Base-by-base conservation (phyloP, 345 rosid species). In the Dipteronia sinensis region DNA sequence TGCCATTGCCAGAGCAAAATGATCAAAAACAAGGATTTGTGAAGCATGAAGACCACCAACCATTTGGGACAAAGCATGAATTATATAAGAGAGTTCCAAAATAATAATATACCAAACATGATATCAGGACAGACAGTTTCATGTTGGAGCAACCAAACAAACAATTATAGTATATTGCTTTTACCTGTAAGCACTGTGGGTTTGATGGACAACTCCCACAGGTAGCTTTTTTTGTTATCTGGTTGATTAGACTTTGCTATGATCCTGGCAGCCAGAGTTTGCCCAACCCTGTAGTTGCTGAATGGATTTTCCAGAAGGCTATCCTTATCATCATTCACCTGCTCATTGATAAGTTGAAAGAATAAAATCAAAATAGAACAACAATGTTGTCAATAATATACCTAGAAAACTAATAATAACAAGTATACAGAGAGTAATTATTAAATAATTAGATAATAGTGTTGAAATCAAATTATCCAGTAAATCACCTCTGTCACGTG, bases 201-300 rank as follows among this genome's bases (percentile, higher is more conserved):
- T 88, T 91, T 96, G 77, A 88, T 77, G 74, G 98, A 91, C 66
- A 96, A 87, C 87, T 96, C 98, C 98, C 99, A 94, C 20, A 79
- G 88, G 75, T 78, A 71, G 79, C 83, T 84, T 81, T 82, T 89
- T 82, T 86, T 85, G 55, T 53, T 84, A 78, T 84, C 87, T 66
- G 88, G 79, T 82, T 80, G 87, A 63, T 78, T 63, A 62, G 90
- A 78, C 87, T 88, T 89, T 40, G 87, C 91, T 69, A 96, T 67
- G 78, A 96, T 87, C 84, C 91, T 86, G 44, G 98, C 97, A 70
- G 90, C 80, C 79, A 96, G 64, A n/a, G 93, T 87, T 82, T 96
- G 94, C 69, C 99, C 99, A n/a, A 94, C 83, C 85, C 80, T 94
- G 84, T 87, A 94, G 81, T 77, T 82, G 70, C 84, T 74, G 71